Conservation (phyloP, 345 rosid species). For the Corchorus olitorius region DNA sequence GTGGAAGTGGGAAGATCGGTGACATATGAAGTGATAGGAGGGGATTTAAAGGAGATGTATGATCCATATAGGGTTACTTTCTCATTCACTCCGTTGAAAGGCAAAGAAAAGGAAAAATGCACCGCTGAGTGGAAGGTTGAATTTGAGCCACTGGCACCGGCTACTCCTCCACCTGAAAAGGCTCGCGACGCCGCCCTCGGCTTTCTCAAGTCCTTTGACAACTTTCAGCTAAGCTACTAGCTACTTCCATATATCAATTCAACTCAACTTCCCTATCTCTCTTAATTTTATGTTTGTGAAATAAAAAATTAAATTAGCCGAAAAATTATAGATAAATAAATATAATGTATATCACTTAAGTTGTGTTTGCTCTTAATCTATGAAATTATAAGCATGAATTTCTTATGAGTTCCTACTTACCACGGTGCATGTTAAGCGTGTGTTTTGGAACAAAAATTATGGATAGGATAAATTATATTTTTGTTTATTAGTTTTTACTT, state of each 20-base stretch:
- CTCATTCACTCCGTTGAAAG: conserved; percentile 34
- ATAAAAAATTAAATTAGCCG: no score
- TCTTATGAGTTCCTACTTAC: no score
- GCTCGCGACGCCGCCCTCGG: conserved; percentile 43
- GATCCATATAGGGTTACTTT: conserved; percentile 43
- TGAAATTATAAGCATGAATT: no score
- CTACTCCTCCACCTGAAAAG: conserved; percentile 43
- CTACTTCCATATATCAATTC: background rate
- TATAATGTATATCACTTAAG: no score
- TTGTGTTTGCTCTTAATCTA: no score
- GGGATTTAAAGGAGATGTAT: conserved; percentile 37
- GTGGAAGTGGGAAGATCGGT: conserved; percentile 42
- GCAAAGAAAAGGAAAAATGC: conserved; percentile 34
- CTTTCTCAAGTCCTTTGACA: conserved; percentile 41
- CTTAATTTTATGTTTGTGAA: no score
- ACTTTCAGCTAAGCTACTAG: conserved; percentile 25
- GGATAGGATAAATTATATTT: no score
- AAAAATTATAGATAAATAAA: no score
- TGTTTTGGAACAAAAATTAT: no score
- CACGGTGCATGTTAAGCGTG: no score
- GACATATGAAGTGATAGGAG: conserved; percentile 36
- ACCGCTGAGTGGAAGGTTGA: conserved; percentile 41
- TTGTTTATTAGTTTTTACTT: no score
- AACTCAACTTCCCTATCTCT: no score
- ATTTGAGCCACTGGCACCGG: conserved; percentile 29